Conservation (phyloP, 1,284 basidiomycete genomes). For the Ganoderma meredithae region DNA sequence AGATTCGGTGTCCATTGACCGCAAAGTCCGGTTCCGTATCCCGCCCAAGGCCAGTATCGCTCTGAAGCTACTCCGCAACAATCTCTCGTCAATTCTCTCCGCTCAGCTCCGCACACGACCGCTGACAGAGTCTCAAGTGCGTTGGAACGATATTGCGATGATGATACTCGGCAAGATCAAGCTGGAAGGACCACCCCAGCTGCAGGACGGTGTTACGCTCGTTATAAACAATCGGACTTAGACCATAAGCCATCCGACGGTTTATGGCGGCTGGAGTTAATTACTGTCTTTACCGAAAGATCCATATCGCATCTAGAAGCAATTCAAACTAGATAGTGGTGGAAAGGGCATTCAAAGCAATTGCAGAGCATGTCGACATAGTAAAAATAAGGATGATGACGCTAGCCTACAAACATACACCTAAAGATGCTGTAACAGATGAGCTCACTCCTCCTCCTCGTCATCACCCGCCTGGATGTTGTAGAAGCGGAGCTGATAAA, state of each 20-base stretch:
- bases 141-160: slow-evolving; percentile 79
- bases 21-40: slow-evolving; percentile 82
- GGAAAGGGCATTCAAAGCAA: slow-evolving; percentile 26
- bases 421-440: slow-evolving; percentile 15
- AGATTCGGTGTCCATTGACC: slow-evolving; percentile 81
- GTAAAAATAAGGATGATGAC: slow-evolving; percentile 24
- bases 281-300: slow-evolving; percentile 81
- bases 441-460: slow-evolving; percentile 30
- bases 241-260: background rate
- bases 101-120: slow-evolving; percentile 70
- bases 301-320: background rate
- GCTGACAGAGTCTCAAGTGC: slow-evolving; percentile 63
- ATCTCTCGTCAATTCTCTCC: slow-evolving; percentile 70
- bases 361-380: slow-evolving; percentile 31
- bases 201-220: slow-evolving; percentile 39
- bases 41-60: slow-evolving; percentile 81
- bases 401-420: slow-evolving; percentile 33
- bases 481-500: slow-evolving; percentile 92
- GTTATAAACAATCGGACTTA: slow-evolving; percentile 36
- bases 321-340: background rate
- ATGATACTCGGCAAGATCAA: slow-evolving; percentile 64
- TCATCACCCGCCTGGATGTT: slow-evolving; percentile 73
- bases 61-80: slow-evolving; percentile 80
- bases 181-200: slow-evolving; percentile 36
- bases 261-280: slow-evolving; percentile 67